phyloP scores from a whole-genome alignment of 345 rosid species.

The Microthlaspi erraticum region DNA sequence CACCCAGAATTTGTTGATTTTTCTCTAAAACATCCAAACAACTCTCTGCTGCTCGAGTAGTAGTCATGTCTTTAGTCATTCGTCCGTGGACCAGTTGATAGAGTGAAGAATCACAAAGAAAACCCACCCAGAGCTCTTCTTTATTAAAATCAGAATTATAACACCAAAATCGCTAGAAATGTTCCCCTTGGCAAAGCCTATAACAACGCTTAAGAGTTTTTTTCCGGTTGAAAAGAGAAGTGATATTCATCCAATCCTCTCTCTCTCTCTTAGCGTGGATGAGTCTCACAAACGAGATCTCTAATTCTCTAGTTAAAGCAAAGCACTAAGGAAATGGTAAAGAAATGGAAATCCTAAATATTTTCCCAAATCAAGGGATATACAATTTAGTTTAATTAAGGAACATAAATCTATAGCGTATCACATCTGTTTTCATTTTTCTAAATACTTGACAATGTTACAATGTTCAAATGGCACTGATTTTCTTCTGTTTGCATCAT shows the following conservation, averaged over 20 bases:
- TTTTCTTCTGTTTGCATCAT: constrained; percentile 39
- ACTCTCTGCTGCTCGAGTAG: constrained; percentile 6
- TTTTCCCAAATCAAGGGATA: background rate
- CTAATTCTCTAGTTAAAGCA: background rate
- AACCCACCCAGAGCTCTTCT: background rate
- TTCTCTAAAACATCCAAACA: constrained; percentile 3
- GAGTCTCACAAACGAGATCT: constrained; percentile 26
- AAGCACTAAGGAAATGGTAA: background rate
- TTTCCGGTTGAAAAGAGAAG: constrained; percentile 1
- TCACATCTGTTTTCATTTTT: background rate
- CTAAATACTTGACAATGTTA: constrained; percentile 1
- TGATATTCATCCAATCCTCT: background rate
- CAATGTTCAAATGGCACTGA: constrained; percentile 17
- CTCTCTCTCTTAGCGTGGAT: constrained; percentile 20
- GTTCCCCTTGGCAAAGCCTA: constrained; percentile 6
- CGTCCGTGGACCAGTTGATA: background rate
- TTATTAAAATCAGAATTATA: background rate
- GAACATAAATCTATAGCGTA: constrained; percentile 11
- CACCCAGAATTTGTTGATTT: background rate
- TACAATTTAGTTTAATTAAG: background rate
- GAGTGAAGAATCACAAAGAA: background rate
- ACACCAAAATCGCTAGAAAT: background rate
- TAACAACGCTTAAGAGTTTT: background rate
- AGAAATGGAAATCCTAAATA: constrained; percentile 15
- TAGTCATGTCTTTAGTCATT: constrained; percentile 7